Base-by-base conservation (phyloP, 148 eudicot genomes). In the Arctostaphylos glauca region DNA sequence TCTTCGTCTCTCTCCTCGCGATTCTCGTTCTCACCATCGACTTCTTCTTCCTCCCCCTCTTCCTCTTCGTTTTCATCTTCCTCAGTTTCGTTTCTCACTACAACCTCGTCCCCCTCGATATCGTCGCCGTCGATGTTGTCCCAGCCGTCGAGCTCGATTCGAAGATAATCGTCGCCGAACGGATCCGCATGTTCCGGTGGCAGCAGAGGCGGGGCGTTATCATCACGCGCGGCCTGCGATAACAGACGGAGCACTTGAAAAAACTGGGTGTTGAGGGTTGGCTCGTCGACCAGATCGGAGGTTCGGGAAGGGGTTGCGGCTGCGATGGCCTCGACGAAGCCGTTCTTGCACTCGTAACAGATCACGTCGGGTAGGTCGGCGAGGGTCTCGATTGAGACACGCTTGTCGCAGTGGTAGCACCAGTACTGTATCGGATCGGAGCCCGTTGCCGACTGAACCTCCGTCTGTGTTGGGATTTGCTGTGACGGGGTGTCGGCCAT, bases 331-430 rank as follows among this genome's bases (percentile, higher is more conserved):
- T 94, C 98, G 41, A 95, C 94, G 81, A 95, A 95, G 6, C 98
- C 98, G 87, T 85, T 88, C 59, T 90, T 90, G 84, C 98, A 95
- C 23, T 91, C 96, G 86, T 5, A 48, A 84, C 98, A 95, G 59
- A 91, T 73, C 78, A 92, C 83, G 79, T 91, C 92, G 67, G 91
- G 85, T n/a, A 84, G 91, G 78, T 84, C 89, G 3, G 84, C 55
- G 19, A 82, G 80, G 91, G 93, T 83, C 79, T 90, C 90, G 81
- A 93, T 77, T 5, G 92, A 73, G 77, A 94, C 98, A 47, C 92
- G 94, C 82, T 89, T 93, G 64, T 89, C 86, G 87, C 98, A 93
- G 86, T 90, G 89, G 92, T 93, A 87, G 84, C 98, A 94, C 96
- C 94, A 94, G 90, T 93, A 87, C 49, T 89, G 80, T 21, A 60